Base-by-base conservation (phyloP, 2,329 filamentous ascomycete genomes). In the Colletotrichum neosansevieriae region DNA sequence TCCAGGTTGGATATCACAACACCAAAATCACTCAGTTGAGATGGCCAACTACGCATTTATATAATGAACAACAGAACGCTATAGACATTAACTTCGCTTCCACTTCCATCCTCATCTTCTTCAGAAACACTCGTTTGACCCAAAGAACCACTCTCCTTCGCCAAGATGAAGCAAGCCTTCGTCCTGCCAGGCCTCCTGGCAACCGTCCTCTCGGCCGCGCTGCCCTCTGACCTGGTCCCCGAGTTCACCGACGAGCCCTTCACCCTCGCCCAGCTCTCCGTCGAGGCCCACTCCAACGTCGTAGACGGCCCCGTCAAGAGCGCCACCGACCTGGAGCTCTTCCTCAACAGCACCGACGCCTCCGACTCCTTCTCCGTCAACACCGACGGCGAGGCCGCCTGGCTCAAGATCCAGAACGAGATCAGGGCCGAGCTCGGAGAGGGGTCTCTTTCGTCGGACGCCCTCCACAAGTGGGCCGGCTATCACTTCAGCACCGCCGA, bases 161-260 rank as follows among this genome's bases (percentile, higher is more conserved):
- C 3, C 10, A 70, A 1, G 24, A 53, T 70, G 68, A 70, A 50
- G 34, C 67, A 59, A 34, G 21, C 19, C 29, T 29, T 40, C 34
- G 12, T 70, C 34, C 15, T 68, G 40, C 49, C 54, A 17, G 64
- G 50, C n/a, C 44, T 67, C 24, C 47, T 63, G 15, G 53, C 60
- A 15, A 36, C 42, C 13, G 56, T 50, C 32, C 40, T 32, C 38
- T 45, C 49, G 19, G 36, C 51, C 15, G 32, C 61, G 2, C 24
- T 49, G 42, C 56, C 61, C 13, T 36, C 34, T 29, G 7, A 9
- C 34, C 45, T 32, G 6, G 29, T 44, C 44, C 29, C 17, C 32
- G 42, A 49, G 15, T 36, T 53, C 49, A 53, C 24, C 49, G 15
- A 34, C 15, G 49, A 15, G 5, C n/a, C 42, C 44, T 47, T 49